Percentiles rank a stretch among this genome's conserved stretches.
Conservation (phyloP, 768 basidiomycete species). For the Suillus hirtellus region DNA sequence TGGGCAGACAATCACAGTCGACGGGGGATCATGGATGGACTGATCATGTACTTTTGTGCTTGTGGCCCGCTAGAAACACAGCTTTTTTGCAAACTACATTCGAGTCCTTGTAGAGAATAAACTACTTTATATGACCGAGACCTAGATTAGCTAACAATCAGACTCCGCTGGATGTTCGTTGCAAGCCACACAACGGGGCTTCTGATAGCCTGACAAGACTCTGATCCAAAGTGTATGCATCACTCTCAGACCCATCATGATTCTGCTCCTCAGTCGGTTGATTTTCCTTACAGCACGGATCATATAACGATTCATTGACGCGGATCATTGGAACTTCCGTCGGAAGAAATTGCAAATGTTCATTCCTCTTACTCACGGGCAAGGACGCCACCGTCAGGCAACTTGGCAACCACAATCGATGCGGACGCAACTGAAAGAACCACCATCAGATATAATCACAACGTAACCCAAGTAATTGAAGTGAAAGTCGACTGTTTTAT, state of each 20-base stretch:
- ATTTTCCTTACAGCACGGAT: not conserved
- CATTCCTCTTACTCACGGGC: not conserved
- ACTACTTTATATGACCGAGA: not conserved
- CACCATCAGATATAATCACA: too few species aligned
- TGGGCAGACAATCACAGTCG: constrained; percentile 18
- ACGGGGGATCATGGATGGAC: constrained; percentile 10
- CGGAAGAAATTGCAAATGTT: not conserved
- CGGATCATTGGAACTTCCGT: not conserved
- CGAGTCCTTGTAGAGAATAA: not conserved
- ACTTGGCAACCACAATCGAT: too few species aligned
- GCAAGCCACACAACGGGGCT: too few species aligned
- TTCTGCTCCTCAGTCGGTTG: too few species aligned
- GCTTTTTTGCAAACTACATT: not conserved
- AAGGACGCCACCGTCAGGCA: not conserved
- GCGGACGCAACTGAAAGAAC: too few species aligned
- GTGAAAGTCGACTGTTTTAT: not conserved
- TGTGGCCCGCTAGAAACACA: not conserved
- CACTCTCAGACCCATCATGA: not conserved
- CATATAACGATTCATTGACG: not conserved
- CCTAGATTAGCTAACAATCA: too few species aligned
- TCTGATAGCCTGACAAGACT: not conserved
- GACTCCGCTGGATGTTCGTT: too few species aligned
- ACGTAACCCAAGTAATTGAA: not conserved
- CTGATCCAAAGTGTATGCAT: not conserved
- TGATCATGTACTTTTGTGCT: not conserved